Percentiles rank a stretch among this genome's conserved stretches.
Evolutionary conservation across 139 green algal species (phyloP).

Genomic region (Chlamydomonas sp.): DNA sequence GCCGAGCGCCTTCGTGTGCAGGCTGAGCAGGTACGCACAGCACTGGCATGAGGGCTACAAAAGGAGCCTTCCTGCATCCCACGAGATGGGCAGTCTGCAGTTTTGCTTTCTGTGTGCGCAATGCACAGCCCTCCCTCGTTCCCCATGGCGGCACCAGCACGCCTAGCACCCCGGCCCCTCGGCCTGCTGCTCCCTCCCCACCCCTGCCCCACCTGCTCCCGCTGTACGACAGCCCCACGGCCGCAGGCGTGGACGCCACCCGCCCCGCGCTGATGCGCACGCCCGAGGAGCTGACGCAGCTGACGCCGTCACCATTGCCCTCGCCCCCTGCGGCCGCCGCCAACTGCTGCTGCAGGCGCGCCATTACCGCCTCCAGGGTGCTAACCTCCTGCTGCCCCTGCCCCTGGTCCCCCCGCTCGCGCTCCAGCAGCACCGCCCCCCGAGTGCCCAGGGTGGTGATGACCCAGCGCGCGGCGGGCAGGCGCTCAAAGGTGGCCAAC

Average conservation of each 20-base stretch:
- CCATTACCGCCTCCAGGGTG: slow-evolving; percentile 36
- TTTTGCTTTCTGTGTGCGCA: too few relatives aligned
- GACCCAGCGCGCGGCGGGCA: slow-evolving; percentile 74
- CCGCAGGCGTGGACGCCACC: slow-evolving; percentile 17
- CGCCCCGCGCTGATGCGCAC: slow-evolving; percentile 17
- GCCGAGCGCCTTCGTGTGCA: too few relatives aligned
- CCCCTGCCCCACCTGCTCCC: neutral
- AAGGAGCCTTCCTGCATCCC: too few relatives aligned
- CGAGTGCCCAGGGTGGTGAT: slow-evolving; percentile 77
- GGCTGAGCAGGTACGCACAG: too few relatives aligned
- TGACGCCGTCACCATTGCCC: neutral
- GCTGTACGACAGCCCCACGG: slow-evolving; percentile 28
- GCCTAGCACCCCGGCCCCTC: too few relatives aligned
- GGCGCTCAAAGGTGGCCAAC: slow-evolving; percentile 58
- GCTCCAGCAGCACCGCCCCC: slow-evolving; percentile 79
- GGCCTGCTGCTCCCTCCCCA: too few relatives aligned
- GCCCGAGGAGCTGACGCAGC: slow-evolving; percentile 31
- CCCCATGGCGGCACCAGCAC: too few relatives aligned
- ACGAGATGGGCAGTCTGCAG: too few relatives aligned
- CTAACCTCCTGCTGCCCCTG: neutral
- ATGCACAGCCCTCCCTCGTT: neutral
- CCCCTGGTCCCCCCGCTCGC: neutral
- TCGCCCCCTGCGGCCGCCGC: neutral
- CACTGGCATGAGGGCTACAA: too few relatives aligned
- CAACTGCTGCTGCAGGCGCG: slow-evolving; percentile 36